Evolutionary conservation across 1,139 yeast genomes (phyloP), one percentile per base, ranked within the genome.

Genomic region (Sugiyamaella pinicola): DNA sequence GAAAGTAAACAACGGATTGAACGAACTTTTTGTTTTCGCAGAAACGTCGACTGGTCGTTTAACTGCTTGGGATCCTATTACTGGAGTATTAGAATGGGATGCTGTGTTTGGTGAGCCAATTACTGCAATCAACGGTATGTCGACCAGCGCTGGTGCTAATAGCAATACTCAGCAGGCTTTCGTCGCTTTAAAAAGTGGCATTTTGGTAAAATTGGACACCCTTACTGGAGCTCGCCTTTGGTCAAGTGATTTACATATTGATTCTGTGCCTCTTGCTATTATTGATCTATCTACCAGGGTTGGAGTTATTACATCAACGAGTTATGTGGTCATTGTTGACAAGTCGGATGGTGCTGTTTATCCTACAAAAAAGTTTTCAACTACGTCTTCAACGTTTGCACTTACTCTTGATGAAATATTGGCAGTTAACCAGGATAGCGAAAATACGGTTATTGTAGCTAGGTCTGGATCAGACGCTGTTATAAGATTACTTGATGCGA

Each of bases 1-100:
- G 33, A 38, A 33, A 34, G 44, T 17, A 19, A 18, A 50, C 47
- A 40, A 49, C 39, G 54, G 54, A 12, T 21, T 51, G 6, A 29
- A 41, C 9, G 42, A 47, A 9, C 22, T 43, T 9, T 51, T 39
- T 17, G 41, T 51, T 9, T 28, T 40, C 5, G 51, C 52, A 4
- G 19, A 38, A 22, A 38, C 4, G 24, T 35, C 39, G 17, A 10
- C 7, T 35, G 17, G 39, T 17, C 47, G 38, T 3, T 31, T 49
- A 4, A 28, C 33, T 10, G 49, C 45, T 21, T 44, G 49, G 44
- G 44, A 43, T 21, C 45, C 53, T 18, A 12, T 38, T n/a, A 18
- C 45, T 1, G 49, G 49, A 7, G 9, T 38, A 10, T 15, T 24
- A 21, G 49, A 47, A 13, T 37, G 48, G 50, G 51, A 37, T 3